Evolutionary conservation across 192 early-diverging fungal species (phyloP).

Genomic region (Coemansia reversa): DNA sequence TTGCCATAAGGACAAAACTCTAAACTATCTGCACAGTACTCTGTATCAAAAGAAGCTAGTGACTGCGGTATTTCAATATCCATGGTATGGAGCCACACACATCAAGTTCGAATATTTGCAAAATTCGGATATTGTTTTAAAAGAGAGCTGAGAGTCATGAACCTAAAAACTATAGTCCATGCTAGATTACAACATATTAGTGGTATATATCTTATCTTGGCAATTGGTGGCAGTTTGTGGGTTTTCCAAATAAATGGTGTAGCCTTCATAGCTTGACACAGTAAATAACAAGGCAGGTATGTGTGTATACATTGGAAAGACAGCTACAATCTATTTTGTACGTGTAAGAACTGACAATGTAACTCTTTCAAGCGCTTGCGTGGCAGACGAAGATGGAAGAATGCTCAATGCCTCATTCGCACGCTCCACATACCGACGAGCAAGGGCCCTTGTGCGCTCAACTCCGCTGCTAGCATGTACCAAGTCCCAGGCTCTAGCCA

Average conservation of each 20-base stretch:
- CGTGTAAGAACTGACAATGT: constrained; percentile 80
- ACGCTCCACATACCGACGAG: constrained; percentile 68
- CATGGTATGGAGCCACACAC: too few relatives aligned
- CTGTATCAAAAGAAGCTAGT: constrained; percentile 61
- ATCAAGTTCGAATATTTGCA: too few relatives aligned
- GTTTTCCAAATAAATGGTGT: too few relatives aligned
- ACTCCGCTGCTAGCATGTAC: constrained; percentile 81
- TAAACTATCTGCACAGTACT: constrained; percentile 68
- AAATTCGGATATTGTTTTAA: too few relatives aligned
- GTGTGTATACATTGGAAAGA: too few relatives aligned
- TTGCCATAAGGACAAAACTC: constrained; percentile 67
- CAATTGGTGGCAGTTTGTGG: too few relatives aligned
- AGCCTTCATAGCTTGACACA: too few relatives aligned
- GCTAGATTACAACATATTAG: too few relatives aligned
- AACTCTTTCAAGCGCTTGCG: constrained; percentile 74
- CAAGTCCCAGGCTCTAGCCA: constrained; percentile 67
- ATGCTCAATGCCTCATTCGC: constrained; percentile 68
- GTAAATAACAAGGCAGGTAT: too few relatives aligned
- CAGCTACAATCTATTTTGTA: constrained; percentile 59
- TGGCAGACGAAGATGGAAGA: constrained; percentile 73
- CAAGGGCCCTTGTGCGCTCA: constrained; percentile 71
- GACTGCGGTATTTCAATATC: constrained; percentile 11
- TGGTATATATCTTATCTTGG: too few relatives aligned
- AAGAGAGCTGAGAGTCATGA: too few relatives aligned
- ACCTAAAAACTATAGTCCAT: too few relatives aligned